These are phyloP conservation scores for Abrus precatorius DNA, from an alignment of 306 rosid genomes.

Conservation along the genomic window DNA sequence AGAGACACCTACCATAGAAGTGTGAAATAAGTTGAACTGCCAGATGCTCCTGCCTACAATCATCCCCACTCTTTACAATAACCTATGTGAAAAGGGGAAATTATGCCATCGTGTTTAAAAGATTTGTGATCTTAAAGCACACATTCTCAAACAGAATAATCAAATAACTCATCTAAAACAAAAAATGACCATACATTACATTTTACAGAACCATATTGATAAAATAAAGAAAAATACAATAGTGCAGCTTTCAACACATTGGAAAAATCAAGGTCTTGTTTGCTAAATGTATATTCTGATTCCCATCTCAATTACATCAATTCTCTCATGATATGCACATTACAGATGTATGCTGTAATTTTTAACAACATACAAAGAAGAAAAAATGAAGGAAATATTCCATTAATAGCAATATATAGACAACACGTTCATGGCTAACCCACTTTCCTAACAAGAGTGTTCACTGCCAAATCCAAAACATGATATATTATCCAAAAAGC, in stretches of 20 bases:
- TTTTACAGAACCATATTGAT: conserved; percentile 27
- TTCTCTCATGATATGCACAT: conserved; percentile 1
- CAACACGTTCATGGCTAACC: conserved; percentile 25
- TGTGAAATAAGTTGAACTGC: conserved; percentile 98
- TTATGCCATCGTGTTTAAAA: conserved; percentile 26
- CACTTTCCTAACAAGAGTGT: conserved; percentile 23
- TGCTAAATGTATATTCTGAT: conserved; percentile 32
- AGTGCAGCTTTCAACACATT: conserved; percentile 12
- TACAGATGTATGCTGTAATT: background rate
- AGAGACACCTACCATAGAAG: conserved; percentile 76
- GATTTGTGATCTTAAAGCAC: conserved; percentile 21
- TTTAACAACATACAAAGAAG: conserved; percentile 34
- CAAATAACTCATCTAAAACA: conserved; percentile 34
- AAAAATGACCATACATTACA: conserved; percentile 30
- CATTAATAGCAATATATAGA: conserved; percentile 15
- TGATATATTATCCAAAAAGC: conserved; percentile 12
- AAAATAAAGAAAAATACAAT: conserved; percentile 17
- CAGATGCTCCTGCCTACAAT: conserved; percentile 98
- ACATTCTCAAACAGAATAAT: conserved; percentile 32
- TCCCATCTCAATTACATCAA: conserved; percentile 16
- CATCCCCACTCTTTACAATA: conserved; percentile 97
- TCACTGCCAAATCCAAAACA: conserved; percentile 1
- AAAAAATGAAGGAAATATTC: conserved; percentile 32
- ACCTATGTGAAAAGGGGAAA: conserved; percentile 60
- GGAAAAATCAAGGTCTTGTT: conserved; percentile 33